These are phyloP conservation scores for Solanum ossicruentum DNA, from an alignment of 257 asterid species.

Conservation along the genomic window DNA sequence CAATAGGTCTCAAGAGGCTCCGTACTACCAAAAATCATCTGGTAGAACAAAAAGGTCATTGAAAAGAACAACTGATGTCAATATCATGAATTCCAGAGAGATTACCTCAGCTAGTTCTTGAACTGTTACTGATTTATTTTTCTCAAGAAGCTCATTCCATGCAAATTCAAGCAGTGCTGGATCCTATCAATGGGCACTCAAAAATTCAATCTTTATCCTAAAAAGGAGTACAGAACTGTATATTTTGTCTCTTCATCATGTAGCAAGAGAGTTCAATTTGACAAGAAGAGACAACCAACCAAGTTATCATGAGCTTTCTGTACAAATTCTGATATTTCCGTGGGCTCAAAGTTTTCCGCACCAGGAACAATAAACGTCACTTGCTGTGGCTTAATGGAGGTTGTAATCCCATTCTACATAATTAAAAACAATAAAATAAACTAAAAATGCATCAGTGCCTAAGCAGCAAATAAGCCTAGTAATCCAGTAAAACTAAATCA, in stretches of 20 bases:
- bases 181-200: constrained; percentile 34
- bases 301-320: constrained; percentile 66
- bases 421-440: constrained; percentile 6
- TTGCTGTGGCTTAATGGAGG: constrained; percentile 93
- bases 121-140: constrained; percentile 56
- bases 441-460: not conserved
- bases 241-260: not conserved
- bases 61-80: constrained; percentile 12
- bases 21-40: constrained; percentile 94
- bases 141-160: constrained; percentile 94
- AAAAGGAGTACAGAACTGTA: not conserved
- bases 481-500: not conserved
- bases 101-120: constrained; percentile 87
- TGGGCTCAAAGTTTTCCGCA: constrained; percentile 50
- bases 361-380: constrained; percentile 91
- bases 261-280: constrained; percentile 1
- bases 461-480: not conserved
- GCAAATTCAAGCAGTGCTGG: constrained; percentile 85
- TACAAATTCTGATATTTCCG: constrained; percentile 58
- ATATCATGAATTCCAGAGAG: constrained; percentile 2
- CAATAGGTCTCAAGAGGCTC: constrained; percentile 95
- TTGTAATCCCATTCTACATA: constrained; percentile 64
- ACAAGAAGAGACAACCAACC: constrained; percentile 38
- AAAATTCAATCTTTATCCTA: constrained; percentile 2
- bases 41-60: constrained; percentile 36